These are phyloP conservation scores for Kwoniella europaea DNA, from an alignment of 768 basidiomycete genomes.

Conservation along the genomic window DNA sequence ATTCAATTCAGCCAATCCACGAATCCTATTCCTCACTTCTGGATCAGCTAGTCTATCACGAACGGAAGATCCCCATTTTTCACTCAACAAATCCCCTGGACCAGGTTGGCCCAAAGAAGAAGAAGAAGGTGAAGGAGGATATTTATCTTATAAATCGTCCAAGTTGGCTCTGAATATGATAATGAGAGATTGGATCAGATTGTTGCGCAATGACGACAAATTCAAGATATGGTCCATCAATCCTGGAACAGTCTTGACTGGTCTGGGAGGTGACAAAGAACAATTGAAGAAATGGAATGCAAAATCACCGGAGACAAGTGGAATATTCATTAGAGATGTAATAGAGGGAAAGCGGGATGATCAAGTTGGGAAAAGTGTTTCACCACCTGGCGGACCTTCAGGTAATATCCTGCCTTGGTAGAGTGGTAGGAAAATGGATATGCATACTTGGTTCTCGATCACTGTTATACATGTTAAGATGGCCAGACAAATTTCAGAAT, in stretches of 20 bases:
- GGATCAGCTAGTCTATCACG: not conserved
- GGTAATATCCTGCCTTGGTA: slow-evolving; percentile 9
- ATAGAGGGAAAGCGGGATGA: slow-evolving; percentile 32
- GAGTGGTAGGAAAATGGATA: not conserved
- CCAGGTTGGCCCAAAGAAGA: slow-evolving; percentile 17
- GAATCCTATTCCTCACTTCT: slow-evolving; percentile 5
- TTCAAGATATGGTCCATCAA: slow-evolving; percentile 5
- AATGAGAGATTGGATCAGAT: slow-evolving; percentile 7
- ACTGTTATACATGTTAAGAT: too few species aligned
- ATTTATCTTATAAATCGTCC: slow-evolving; percentile 9
- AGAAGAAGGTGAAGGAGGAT: not conserved
- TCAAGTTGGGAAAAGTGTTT: slow-evolving; percentile 18
- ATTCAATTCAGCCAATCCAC: not conserved
- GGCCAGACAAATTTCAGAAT: too few species aligned
- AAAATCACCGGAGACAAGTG: slow-evolving; percentile 13
- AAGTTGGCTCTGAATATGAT: slow-evolving; percentile 17
- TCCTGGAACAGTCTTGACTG: slow-evolving; percentile 14
- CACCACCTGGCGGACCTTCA: not conserved
- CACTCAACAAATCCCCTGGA: slow-evolving; percentile 3
- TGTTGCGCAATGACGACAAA: too few species aligned
- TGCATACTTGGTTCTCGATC: too few species aligned
- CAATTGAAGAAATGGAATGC: slow-evolving; percentile 24
- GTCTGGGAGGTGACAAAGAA: not conserved
- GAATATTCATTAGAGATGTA: slow-evolving; percentile 23
- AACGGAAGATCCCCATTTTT: not conserved